Percentiles rank a stretch among this genome's conserved stretches.
Conservation (phyloP, 208 protist species). For the Trypanosoma mega region DNA sequence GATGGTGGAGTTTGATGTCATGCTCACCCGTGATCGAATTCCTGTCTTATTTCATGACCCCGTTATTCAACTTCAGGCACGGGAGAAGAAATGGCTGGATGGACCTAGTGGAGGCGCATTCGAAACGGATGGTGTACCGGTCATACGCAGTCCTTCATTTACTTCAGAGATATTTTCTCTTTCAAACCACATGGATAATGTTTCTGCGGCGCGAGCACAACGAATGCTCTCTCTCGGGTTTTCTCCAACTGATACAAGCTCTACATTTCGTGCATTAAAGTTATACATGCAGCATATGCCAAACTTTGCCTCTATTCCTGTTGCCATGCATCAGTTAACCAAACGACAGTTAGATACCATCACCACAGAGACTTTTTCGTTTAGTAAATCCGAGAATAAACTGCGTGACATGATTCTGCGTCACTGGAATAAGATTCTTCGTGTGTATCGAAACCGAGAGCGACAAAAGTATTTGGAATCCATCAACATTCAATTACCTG, state of each 20-base stretch:
- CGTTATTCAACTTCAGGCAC: constrained; percentile 63
- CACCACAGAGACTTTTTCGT: constrained; percentile 57
- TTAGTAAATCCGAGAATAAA: constrained; percentile 34
- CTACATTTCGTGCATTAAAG: constrained; percentile 8
- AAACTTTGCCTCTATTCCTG: constrained; percentile 42
- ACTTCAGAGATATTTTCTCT: not conserved
- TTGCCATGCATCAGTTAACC: constrained; percentile 64
- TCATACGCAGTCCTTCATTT: no score
- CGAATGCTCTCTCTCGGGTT: not conserved
- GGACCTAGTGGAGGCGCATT: not conserved
- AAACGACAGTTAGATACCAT: constrained; percentile 54
- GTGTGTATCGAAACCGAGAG: constrained; percentile 28
- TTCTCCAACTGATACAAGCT: constrained; percentile 6
- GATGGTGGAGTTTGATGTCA: constrained; percentile 85
- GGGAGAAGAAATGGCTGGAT: constrained; percentile 28
- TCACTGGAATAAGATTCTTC: constrained; percentile 47
- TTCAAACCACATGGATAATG: not conserved
- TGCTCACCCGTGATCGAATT: constrained; percentile 74
- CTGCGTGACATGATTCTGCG: constrained; percentile 60
- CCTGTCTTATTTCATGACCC: constrained; percentile 83
- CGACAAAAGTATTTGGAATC: constrained; percentile 19
- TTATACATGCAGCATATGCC: constrained; percentile 19
- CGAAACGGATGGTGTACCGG: no score
- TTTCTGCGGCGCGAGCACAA: constrained; percentile 8
- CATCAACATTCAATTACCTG: not conserved